Evolutionary conservation across 2,329 filamentous ascomycete genomes (phyloP), one percentile per base, ranked within the genome.

Genomic region (Decorospora gaudefroyi): DNA sequence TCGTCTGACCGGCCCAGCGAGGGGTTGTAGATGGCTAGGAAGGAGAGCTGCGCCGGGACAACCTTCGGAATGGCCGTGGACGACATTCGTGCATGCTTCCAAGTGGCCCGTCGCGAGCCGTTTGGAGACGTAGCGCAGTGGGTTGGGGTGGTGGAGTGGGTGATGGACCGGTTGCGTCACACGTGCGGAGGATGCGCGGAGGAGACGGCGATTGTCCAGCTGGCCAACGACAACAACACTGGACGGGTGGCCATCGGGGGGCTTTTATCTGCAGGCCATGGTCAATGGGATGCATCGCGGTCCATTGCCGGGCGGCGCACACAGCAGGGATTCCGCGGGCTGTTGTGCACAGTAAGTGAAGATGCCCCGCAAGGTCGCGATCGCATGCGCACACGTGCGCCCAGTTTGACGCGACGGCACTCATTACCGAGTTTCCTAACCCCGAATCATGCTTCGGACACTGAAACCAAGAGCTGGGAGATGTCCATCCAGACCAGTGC

Each of bases 11-110:
- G 78, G 61, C 87, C 86, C 30, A 95, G 80, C 4, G 86, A 83
- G 22, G 95, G 93, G 69, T 95, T 97, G 78, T 95, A 99, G 68
- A 99, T 95, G 68, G 92, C 85, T 31, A 99, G 80, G 70, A 93
- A 97, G 61, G 88, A 87, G 19, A 97, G 82, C 65, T 88, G 88
- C 23, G 92, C 92, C 29, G 93, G 91, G 22, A 85, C 75, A 53
- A 87, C 69, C 47, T 64, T 67, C 19, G 66, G 56, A 2, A 61
- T 41, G 1, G 46, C 42, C 1, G 56, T 58, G 7, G 62, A 63
- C 29, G 61, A 64, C 63, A 64, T 68, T 22, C 38, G 45, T 31
- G 30, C 33, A 31, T 42, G 32, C 32, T 26, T 32, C 31, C 18
- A 29, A 17, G 42, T 25, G 18, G 19, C 36, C 31, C 21, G 35